A percentile compares a stretch with the other conserved stretches of the same genome.
Conservation (phyloP, 805 yeast genomes). For the Barnettozyma californica region DNA sequence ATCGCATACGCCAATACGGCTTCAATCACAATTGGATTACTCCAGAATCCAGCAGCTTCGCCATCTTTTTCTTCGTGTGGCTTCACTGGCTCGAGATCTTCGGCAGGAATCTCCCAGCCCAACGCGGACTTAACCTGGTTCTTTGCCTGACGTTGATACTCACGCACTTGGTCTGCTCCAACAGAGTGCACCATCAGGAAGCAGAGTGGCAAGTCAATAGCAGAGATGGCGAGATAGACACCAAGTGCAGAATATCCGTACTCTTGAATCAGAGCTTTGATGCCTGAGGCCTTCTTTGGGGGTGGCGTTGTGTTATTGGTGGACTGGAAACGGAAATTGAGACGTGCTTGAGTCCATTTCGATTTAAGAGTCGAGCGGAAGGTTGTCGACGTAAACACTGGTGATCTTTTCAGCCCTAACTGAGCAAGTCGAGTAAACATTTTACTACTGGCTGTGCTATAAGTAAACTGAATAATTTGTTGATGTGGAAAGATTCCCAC, state of each 20-base stretch:
- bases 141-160: slow-evolving; percentile 57
- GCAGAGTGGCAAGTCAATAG: slow-evolving; percentile 78
- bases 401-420: slow-evolving; percentile 5
- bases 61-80: slow-evolving; percentile 9
- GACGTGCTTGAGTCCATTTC: slow-evolving; percentile 7
- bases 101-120: slow-evolving; percentile 49
- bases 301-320: slow-evolving; percentile 12
- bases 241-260: slow-evolving; percentile 92
- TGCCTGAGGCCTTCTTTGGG: slow-evolving; percentile 19
- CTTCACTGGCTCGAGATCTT: slow-evolving; percentile 23
- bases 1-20: slow-evolving; percentile 87
- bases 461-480: neutral
- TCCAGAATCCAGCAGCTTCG: slow-evolving; percentile 18
- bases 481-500: neutral
- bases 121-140: slow-evolving; percentile 35
- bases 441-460: neutral
- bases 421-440: slow-evolving; percentile 5
- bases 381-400: neutral
- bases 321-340: slow-evolving; percentile 5
- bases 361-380: slow-evolving; percentile 5
- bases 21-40: slow-evolving; percentile 63
- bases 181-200: slow-evolving; percentile 76
- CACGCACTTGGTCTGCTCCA: slow-evolving; percentile 77
- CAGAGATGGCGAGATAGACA: slow-evolving; percentile 69
- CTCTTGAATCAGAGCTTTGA: slow-evolving; percentile 65